Evolutionary conservation across 1,284 basidiomycete genomes (phyloP).

Genomic region (Schizophyllum amplum): DNA sequence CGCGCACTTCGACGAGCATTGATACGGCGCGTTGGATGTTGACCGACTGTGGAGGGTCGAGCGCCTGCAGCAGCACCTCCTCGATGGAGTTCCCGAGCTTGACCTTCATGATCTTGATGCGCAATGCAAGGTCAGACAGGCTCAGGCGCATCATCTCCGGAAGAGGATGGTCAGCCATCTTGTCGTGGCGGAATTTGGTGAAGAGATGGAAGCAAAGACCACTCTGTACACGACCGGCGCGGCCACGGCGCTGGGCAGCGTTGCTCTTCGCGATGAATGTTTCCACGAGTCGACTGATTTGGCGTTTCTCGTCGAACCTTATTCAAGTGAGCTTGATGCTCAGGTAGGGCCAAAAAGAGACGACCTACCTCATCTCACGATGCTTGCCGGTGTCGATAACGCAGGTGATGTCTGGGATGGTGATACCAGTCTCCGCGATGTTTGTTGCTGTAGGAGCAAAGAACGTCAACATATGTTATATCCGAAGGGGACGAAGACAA

Average conservation of each 20-base stretch:
- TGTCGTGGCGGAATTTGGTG: constrained; percentile 84
- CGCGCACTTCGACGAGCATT: constrained; percentile 86
- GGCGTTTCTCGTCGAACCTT: constrained; percentile 96
- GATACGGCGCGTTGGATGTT: constrained; percentile 93
- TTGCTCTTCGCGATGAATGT: constrained; percentile 93
- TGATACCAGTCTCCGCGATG: constrained; percentile 91
- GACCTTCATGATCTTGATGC: constrained; percentile 96
- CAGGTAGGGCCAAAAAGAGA: background rate
- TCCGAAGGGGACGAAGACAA: constrained; percentile 12
- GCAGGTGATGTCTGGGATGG: constrained; percentile 96
- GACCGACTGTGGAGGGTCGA: constrained; percentile 83
- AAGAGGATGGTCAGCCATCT: constrained; percentile 89
- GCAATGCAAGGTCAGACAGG: constrained; percentile 88
- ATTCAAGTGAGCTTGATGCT: constrained; percentile 3
- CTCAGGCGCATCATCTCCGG: constrained; percentile 96
- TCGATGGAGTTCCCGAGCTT: constrained; percentile 85
- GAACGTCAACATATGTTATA: constrained; percentile 5
- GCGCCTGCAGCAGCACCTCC: constrained; percentile 79
- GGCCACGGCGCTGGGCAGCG: constrained; percentile 86
- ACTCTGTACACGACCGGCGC: constrained; percentile 86
- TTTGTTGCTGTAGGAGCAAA: constrained; percentile 52
- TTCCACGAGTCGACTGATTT: constrained; percentile 89
- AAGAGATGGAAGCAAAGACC: constrained; percentile 97
- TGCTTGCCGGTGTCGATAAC: constrained; percentile 97
- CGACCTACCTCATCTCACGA: constrained; percentile 73